phyloP scores from a whole-genome alignment of 2,329 filamentous ascomycete genomes.

The Nemania serpens region DNA sequence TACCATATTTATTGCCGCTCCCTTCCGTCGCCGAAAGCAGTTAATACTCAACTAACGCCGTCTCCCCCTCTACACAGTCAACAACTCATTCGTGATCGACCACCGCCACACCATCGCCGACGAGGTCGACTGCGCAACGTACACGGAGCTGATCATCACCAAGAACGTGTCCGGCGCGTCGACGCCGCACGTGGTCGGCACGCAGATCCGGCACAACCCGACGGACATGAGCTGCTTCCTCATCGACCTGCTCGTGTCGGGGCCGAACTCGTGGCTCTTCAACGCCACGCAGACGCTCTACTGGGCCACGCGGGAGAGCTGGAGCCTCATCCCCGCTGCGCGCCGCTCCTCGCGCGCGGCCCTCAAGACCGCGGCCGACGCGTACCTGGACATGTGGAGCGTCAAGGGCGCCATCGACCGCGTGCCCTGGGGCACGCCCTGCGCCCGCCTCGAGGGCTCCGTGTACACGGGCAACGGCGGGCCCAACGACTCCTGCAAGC shows the following conservation, averaged over 20 bases:
- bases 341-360: slow-evolving; percentile 36
- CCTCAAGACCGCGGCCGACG: slow-evolving; percentile 42
- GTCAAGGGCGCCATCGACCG: slow-evolving; percentile 38
- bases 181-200: slow-evolving; percentile 41
- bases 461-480: slow-evolving; percentile 36
- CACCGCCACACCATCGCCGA: slow-evolving; percentile 41
- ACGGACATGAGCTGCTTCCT: slow-evolving; percentile 35
- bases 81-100: slow-evolving; percentile 35
- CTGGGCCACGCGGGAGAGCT: slow-evolving; percentile 40
- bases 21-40: not conserved
- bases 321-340: slow-evolving; percentile 39
- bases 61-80: slow-evolving; percentile 10
- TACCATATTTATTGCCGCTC: not conserved
- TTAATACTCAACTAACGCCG: not conserved
- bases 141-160: slow-evolving; percentile 37
- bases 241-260: slow-evolving; percentile 43
- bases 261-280: slow-evolving; percentile 45
- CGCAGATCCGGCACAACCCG: slow-evolving; percentile 42
- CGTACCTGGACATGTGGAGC: slow-evolving; percentile 45
- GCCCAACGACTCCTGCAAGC: slow-evolving; percentile 37
- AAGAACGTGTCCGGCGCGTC: slow-evolving; percentile 27
- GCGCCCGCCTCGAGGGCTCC: slow-evolving; percentile 40
- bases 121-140: slow-evolving; percentile 40
- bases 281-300: slow-evolving; percentile 43
- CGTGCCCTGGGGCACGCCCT: slow-evolving; percentile 45